Evolutionary conservation across 352 stramenopile genomes (phyloP), one percentile per base, ranked within the genome.

Genomic region (Globisporangium emineosum): DNA sequence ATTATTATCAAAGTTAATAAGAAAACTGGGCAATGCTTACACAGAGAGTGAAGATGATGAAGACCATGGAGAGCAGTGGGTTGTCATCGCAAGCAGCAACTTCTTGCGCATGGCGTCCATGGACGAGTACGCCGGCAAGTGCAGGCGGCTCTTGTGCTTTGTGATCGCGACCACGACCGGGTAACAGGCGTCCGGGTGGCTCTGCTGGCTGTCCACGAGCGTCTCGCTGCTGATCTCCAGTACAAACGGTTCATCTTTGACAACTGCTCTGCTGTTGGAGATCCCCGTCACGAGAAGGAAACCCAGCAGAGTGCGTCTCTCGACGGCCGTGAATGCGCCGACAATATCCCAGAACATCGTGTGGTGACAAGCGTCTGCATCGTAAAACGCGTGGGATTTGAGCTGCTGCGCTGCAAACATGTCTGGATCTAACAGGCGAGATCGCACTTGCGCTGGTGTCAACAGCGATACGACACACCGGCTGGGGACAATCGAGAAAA

Each of bases 111-210:
- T 69, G 27, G 73, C 72, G 13, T 64, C 61, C 3, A 62, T 29
- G 9, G 70, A 78, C 23, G 86, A 85, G 65, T 94, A 92, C n/a
- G 57, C 63, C 3, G 83, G 81, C 6, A 94, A 30, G 47, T 91
- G 80, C 7, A 91, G 66, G 12, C 75, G 72, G 50, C 72, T 79
- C 43, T 54, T 63, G n/a, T 57, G 35, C 1, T 57, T 60, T 19
- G 65, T 25, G 42, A 78, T 61, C 6, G 72, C 29, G 1, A 83
- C 66, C 2, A 89, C 69, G 25, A 89, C 77, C 9, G 81, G 83
- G 47, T 84, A 89, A 52, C 77, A 88, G 2, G 78, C 75, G 43
- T 91, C 81, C 2, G 77, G 75, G 53, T 85, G 67, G 32, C 49
- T 35, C 49, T 55, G 49, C 33, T 73, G 64, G n/a, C 72, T 72